Evolutionary conservation across 1,139 yeast genomes (phyloP).

Genomic region (Yamadazyma conglobata): DNA sequence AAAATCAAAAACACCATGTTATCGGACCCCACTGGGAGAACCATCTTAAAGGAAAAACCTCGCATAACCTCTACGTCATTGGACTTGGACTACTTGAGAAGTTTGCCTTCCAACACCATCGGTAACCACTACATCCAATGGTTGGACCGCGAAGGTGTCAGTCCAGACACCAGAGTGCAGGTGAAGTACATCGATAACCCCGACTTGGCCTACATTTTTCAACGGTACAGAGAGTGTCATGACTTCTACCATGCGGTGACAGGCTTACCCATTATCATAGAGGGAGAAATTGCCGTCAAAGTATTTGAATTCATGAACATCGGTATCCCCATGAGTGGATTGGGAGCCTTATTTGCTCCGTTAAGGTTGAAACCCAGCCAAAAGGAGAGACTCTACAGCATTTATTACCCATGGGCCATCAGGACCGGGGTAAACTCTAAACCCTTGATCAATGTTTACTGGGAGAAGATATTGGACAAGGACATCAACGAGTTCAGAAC

Average conservation of each 20-base stretch:
- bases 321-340: conserved; percentile 93
- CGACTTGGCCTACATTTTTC: conserved; percentile 86
- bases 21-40: conserved; percentile 69
- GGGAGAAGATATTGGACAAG: conserved; percentile 80
- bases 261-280: conserved; percentile 85
- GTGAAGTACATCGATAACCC: conserved; percentile 87
- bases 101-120: conserved; percentile 65
- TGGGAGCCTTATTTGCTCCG: conserved; percentile 88
- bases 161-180: conserved; percentile 90
- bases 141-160: conserved; percentile 84
- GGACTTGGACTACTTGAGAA: conserved; percentile 56
- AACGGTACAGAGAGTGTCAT: conserved; percentile 93
- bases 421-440: conserved; percentile 69
- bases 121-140: conserved; percentile 78
- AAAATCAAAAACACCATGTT: conserved; percentile 72
- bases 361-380: conserved; percentile 57
- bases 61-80: conserved; percentile 73
- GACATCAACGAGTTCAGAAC: conserved; percentile 70
- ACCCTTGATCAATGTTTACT: conserved; percentile 82
- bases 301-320: conserved; percentile 89
- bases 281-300: conserved; percentile 93
- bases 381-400: conserved; percentile 49
- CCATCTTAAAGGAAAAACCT: conserved; percentile 75
- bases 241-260: conserved; percentile 94
- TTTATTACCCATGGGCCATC: conserved; percentile 90